These are phyloP conservation scores for Chlorella sp. DNA, from an alignment of 139 green algal genomes.

Conservation along the genomic window DNA sequence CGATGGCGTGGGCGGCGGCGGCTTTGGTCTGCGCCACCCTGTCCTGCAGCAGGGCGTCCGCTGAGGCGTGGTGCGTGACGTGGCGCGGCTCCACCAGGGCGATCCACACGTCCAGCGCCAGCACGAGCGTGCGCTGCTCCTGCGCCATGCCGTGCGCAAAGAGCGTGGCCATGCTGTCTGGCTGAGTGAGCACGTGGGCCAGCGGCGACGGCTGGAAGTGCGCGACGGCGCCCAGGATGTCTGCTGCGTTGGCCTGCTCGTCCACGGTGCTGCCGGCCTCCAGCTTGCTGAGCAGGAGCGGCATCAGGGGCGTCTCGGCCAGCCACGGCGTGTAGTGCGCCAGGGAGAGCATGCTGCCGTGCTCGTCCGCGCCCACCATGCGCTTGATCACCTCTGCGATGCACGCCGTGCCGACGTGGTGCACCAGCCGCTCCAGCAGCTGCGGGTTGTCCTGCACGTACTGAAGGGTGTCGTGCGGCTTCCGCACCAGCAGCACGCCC, in stretches of 20 bases:
- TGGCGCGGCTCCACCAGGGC: slow-evolving; percentile 70
- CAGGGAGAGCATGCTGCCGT: slow-evolving; percentile 48
- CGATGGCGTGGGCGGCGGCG: slow-evolving; percentile 20
- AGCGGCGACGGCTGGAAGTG: slow-evolving; percentile 65
- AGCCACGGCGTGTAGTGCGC: slow-evolving; percentile 56
- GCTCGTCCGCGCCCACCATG: slow-evolving; percentile 81
- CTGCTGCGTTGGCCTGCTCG: slow-evolving; percentile 69
- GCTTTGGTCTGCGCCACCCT: neutral
- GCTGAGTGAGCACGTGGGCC: slow-evolving; percentile 48
- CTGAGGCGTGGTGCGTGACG: slow-evolving; percentile 4
- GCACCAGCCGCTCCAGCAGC: slow-evolving; percentile 32
- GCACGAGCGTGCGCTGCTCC: slow-evolving; percentile 34
- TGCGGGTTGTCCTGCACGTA: slow-evolving; percentile 50
- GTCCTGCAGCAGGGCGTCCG: neutral
- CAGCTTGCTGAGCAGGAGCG: slow-evolving; percentile 61
- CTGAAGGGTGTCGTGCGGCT: slow-evolving; percentile 57
- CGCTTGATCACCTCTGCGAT: slow-evolving; percentile 79
- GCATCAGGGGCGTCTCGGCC: slow-evolving; percentile 61
- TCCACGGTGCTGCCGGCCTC: slow-evolving; percentile 27
- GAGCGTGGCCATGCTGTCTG: slow-evolving; percentile 36
- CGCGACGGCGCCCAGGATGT: slow-evolving; percentile 78
- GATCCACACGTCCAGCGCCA: slow-evolving; percentile 76
- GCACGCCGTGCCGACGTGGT: slow-evolving; percentile 74
- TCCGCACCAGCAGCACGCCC: slow-evolving; percentile 65
- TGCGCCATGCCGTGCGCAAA: slow-evolving; percentile 36